Evolutionary conservation across 2,329 filamentous ascomycete genomes (phyloP), one percentile per base, ranked within the genome.

Genomic region (Venturia asperata): DNA sequence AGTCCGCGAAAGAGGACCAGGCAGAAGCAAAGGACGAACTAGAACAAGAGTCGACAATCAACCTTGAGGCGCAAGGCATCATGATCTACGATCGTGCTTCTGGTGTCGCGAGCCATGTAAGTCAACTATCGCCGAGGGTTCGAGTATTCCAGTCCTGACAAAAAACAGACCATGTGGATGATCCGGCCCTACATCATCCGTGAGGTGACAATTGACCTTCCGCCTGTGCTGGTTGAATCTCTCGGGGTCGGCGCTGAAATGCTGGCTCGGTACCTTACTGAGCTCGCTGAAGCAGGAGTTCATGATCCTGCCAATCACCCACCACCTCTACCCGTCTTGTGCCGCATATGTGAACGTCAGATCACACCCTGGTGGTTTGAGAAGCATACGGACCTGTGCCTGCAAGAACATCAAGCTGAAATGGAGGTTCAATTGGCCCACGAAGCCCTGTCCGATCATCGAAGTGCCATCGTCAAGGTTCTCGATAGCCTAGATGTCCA

Each of bases 301-400:
- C 88, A 89, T 49, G 91, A 87, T 71, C 87, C 89, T 24, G 84
- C 85, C 62, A 86, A 88, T 71, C 87, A 92, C 73, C 87, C 91
- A 11, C 91, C 91, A 2, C 92, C 93, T 0, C 81, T 87, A 13
- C 91, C 92, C 0, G 89, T 97, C 5, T 84, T 99, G 19, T 99
- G 94, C 76, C 91, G 94, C 63, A 97, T 99, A 65, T 99, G 94
- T 75, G 94, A 99, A 74, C 90, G 94, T 64, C 91, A 97, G 68
- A 97, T 99, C 67, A 91, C 91, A 5, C 92, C 93, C 0, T 99
- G 94, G 94, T 99, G 94, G 95, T 99, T 99, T 71, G 94, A 99
- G 77, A 99, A 97, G 76, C 94, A 99, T 74, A 96, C 93, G 1
- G 95, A 99, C 71, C 80, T 97, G 24, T 99, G 94, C 73, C 81